Evolutionary conservation across 2,329 filamentous ascomycete genomes (phyloP).

Genomic region (Myriosclerotinia curreyana): DNA sequence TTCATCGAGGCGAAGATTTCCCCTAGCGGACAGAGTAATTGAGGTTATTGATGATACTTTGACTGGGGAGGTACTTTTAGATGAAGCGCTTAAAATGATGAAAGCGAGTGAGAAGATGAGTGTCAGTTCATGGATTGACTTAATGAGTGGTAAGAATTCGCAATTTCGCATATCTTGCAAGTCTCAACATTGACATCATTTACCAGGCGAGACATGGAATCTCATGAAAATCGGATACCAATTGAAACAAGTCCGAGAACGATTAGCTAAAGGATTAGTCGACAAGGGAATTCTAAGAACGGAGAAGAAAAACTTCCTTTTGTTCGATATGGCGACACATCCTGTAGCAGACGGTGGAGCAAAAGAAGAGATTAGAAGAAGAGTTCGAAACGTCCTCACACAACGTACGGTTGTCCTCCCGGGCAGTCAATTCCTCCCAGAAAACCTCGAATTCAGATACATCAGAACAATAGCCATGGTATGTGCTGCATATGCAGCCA

Average conservation of each 20-base stretch:
- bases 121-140: slow-evolving; percentile 96
- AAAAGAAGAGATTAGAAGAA: slow-evolving; percentile 93
- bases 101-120: slow-evolving; percentile 99
- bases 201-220: slow-evolving; percentile 94
- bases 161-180: slow-evolving; percentile 11
- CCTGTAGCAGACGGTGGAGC: slow-evolving; percentile 93
- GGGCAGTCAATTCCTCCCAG: slow-evolving; percentile 82
- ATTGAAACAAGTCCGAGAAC: slow-evolving; percentile 97
- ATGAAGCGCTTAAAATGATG: slow-evolving; percentile 99
- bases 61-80: slow-evolving; percentile 93
- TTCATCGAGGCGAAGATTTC: slow-evolving; percentile 84
- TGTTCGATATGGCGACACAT: slow-evolving; percentile 99
- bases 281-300: slow-evolving; percentile 98
- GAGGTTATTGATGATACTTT: slow-evolving; percentile 96
- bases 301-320: slow-evolving; percentile 98
- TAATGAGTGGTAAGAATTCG: slow-evolving; percentile 77
- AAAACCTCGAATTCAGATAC: slow-evolving; percentile 92
- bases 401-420: slow-evolving; percentile 91
- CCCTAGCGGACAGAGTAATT: slow-evolving; percentile 87
- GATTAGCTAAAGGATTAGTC: slow-evolving; percentile 92
- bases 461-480: slow-evolving; percentile 92
- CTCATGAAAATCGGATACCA: slow-evolving; percentile 99
- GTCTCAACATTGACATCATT: slow-evolving; percentile 13
- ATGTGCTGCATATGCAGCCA: slow-evolving; percentile 95
- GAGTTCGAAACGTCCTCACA: slow-evolving; percentile 88